Evolutionary conservation across 768 basidiomycete genomes (phyloP), one percentile per base, ranked within the genome.

Genomic region (Lentinula detonsa): DNA sequence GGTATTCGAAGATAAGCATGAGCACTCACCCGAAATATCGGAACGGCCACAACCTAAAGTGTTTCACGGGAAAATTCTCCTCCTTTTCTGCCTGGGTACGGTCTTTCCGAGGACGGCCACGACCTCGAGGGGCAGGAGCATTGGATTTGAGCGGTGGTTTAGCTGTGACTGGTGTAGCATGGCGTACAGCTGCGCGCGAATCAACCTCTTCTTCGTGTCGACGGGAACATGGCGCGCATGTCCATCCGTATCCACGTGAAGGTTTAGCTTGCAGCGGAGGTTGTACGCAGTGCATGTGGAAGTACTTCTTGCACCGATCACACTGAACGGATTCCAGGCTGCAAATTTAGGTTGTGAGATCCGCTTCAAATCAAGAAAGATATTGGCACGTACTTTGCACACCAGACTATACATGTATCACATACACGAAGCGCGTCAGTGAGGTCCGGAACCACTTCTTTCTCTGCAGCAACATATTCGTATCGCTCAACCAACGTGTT

Each of bases 231-330:
- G 94, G 93, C 0, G 92, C 91, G 68, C 96, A 98, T 9, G 94
- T 93, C 96, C 96, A 98, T 21, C 92, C 93, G 74, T 98, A 98
- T 49, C 96, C 96, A 64, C 93, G 85, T 23, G 94, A 93, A 13
- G 96, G 96, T 72, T 98, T 98, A 2, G 90, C 89, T 16, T 82
- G 77, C 7, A 98, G 76, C 2, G 96, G 96, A 23, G 96, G 96
- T 65, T 92, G 89, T 57, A 97, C 90, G 70, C 96, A 98, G 61
- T 80, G 73, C 90, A 98, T 96, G 73, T 98, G 96, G 76, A 95
- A 98, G 75, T 87, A 91, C 59, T 85, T 85, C 76, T 94, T 93
- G 82, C 96, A 98, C 51, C 88, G 81, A 70, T 92, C 91, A 76
- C 93, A 96, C 70, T 87, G 88, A 58, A 96, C 91, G 7, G 90